Conservation (phyloP, 805 yeast genomes). For the Metschnikowia chrysomelidarum region DNA sequence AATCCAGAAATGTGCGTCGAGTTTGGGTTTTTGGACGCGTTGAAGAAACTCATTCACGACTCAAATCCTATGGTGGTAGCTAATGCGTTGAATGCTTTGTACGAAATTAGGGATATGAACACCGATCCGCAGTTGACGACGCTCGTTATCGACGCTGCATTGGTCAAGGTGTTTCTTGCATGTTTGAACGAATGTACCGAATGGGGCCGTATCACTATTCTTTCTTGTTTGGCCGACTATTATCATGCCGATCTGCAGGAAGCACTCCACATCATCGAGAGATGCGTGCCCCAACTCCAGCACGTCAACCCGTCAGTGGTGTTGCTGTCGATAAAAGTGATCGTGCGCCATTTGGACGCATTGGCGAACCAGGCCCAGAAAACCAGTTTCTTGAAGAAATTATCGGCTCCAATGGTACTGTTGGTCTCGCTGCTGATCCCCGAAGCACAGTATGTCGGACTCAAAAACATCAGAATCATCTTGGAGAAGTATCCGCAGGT, state of each 20-base stretch:
- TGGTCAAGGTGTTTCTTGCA: constrained; percentile 61
- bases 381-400: constrained; percentile 55
- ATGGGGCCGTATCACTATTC: constrained; percentile 95
- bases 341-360: constrained; percentile 62
- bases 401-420: constrained; percentile 84
- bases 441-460: constrained; percentile 91
- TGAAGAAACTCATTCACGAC: constrained; percentile 72
- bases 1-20: constrained; percentile 79
- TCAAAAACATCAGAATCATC: constrained; percentile 85
- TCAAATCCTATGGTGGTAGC: constrained; percentile 97
- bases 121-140: constrained; percentile 43
- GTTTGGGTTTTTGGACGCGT: constrained; percentile 73
- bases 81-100: constrained; percentile 81
- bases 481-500: constrained; percentile 85
- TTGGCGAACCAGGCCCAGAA: constrained; percentile 37
- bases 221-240: constrained; percentile 78
- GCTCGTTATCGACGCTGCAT: constrained; percentile 37
- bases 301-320: constrained; percentile 97
- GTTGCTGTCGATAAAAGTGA: constrained; percentile 75
- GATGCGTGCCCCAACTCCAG: constrained; percentile 92
- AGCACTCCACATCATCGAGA: constrained; percentile 80
- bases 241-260: constrained; percentile 55
- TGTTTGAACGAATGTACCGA: constrained; percentile 97
- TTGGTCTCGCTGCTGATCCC: constrained; percentile 79
- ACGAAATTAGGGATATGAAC: constrained; percentile 75